Conservation (phyloP, 495 filamentous ascomycete species). For the Paragyromitra xinjiangensis region DNA sequence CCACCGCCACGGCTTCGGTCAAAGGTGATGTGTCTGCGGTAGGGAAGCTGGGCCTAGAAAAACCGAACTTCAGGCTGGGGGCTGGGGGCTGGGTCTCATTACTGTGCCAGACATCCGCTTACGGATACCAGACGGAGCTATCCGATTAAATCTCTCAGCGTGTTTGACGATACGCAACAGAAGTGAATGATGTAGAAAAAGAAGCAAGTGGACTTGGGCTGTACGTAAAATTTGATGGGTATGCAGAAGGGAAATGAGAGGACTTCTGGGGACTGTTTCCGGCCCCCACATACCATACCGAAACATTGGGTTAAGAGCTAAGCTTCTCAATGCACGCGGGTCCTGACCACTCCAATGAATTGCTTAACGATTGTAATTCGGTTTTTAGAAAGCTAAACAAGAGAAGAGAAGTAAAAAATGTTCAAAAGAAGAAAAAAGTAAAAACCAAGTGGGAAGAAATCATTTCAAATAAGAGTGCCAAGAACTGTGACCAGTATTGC, state of each 20-base stretch:
- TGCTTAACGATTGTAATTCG: conserved; percentile 23
- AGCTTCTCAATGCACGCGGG: background rate
- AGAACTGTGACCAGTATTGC: conserved; percentile 15
- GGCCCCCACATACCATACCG: conserved; percentile 4
- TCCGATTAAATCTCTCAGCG: conserved; percentile 38
- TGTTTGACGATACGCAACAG: conserved; percentile 14
- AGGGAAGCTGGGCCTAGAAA: conserved; percentile 25
- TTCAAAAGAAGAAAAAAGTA: conserved; percentile 24
- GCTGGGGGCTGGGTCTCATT: conserved; percentile 10
- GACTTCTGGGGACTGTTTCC: conserved; percentile 10
- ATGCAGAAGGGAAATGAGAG: conserved; percentile 33
- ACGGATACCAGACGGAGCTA: conserved; percentile 32
- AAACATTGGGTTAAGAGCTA: conserved; percentile 7
- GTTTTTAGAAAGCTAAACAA: conserved; percentile 29
- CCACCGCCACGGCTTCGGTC: conserved; percentile 26
- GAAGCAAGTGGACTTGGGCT: conserved; percentile 27
- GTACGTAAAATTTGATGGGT: conserved; percentile 30
- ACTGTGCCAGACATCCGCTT: conserved; percentile 35
- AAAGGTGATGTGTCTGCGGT: conserved; percentile 19
- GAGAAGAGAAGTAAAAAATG: conserved; percentile 32
- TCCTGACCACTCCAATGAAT: background rate
- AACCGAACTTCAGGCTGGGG: conserved; percentile 35
- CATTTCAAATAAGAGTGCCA: background rate
- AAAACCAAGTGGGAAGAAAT: background rate
- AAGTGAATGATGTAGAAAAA: conserved; percentile 5